A percentile compares a stretch with the other conserved stretches of the same genome.
These are phyloP conservation scores for Chrysoporthe deuterocubensis DNA, from an alignment of 2,329 filamentous ascomycete species.

Conservation along the genomic window DNA sequence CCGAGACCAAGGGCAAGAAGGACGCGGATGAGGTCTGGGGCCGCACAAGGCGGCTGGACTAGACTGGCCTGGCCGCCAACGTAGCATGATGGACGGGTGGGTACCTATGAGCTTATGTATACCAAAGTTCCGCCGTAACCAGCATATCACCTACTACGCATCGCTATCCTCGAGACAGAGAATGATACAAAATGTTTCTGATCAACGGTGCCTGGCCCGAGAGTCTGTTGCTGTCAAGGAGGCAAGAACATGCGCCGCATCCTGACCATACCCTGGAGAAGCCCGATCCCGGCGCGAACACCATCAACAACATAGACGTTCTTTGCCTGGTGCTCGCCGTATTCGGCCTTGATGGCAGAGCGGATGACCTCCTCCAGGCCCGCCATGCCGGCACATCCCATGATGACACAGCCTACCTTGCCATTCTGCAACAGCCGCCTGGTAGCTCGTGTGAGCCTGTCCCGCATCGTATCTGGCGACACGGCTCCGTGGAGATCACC, in stretches of 20 bases:
- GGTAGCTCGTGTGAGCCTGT: slow-evolving; percentile 72
- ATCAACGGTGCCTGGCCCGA: not conserved
- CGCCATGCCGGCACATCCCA: slow-evolving; percentile 92
- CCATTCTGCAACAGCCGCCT: slow-evolving; percentile 62
- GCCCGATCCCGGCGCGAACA: slow-evolving; percentile 69
- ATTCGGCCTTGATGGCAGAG: slow-evolving; percentile 65
- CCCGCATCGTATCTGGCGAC: slow-evolving; percentile 64
- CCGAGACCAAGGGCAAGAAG: slow-evolving; percentile 86
- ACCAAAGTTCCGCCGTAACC: not conserved
- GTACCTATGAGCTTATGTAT: not conserved
- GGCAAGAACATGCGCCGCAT: slow-evolving; percentile 45
- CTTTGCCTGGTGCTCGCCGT: slow-evolving; percentile 62
- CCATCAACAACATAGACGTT: slow-evolving; percentile 77
- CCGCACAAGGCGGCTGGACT: slow-evolving; percentile 59
- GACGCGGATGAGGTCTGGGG: slow-evolving; percentile 93
- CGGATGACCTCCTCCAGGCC: slow-evolving; percentile 80
- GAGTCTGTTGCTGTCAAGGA: not conserved
- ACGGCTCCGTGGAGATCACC: slow-evolving; percentile 76
- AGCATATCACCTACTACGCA: not conserved
- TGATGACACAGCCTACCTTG: slow-evolving; percentile 69
- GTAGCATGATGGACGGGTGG: not conserved
- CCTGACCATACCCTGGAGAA: slow-evolving; percentile 60
- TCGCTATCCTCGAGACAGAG: not conserved
- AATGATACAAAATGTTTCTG: not conserved
- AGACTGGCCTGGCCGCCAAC: slow-evolving; percentile 23